These are phyloP conservation scores for Alternaria incomplexa DNA, from an alignment of 2,329 filamentous ascomycete genomes.

Conservation along the genomic window DNA sequence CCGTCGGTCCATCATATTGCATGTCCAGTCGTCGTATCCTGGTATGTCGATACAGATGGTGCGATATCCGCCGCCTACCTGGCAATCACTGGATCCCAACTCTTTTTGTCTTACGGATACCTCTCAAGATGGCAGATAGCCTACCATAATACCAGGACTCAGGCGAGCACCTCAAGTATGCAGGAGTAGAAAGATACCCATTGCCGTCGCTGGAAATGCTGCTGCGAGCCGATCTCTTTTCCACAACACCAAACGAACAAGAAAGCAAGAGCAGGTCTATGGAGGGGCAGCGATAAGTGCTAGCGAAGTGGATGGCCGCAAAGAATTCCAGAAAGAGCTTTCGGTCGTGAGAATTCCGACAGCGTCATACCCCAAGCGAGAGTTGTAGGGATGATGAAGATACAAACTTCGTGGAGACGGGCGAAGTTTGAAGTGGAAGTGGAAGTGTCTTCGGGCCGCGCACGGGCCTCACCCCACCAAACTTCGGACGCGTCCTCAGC, in stretches of 20 bases:
- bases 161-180: background rate
- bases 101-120: background rate
- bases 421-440: background rate
- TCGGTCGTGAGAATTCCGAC: background rate
- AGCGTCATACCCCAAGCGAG: background rate
- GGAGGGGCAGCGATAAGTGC: background rate
- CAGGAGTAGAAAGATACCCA: background rate
- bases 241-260: background rate
- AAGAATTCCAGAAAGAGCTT: background rate
- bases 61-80: background rate
- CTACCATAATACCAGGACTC: background rate
- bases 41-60: background rate
- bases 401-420: background rate
- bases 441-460: background rate
- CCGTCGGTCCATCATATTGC: background rate
- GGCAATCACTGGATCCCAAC: background rate
- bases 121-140: background rate
- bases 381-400: background rate
- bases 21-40: background rate
- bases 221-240: background rate
- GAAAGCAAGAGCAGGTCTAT: background rate
- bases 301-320: background rate
- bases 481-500: background rate
- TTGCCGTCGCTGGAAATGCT: background rate
- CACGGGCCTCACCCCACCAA: background rate